Percentiles rank a stretch among this genome's conserved stretches.
phyloP scores from a whole-genome alignment of 495 filamentous ascomycete genomes.

The Penicillium diatomitis region DNA sequence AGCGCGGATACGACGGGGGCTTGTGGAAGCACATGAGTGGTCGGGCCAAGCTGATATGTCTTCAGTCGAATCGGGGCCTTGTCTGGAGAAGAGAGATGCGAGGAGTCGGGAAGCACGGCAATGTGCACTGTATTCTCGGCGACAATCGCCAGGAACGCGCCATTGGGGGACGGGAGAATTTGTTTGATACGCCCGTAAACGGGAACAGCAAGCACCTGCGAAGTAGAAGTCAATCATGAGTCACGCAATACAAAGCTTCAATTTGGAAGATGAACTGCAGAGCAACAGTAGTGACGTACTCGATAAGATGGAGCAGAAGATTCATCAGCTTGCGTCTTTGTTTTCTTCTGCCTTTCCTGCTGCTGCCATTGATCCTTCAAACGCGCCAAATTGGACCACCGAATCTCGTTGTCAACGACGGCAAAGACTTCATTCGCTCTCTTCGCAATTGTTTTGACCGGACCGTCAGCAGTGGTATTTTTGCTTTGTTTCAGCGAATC shows the following conservation, averaged over 20 bases:
- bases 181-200: constrained; percentile 70
- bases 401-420: constrained; percentile 73
- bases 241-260: neutral
- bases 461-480: constrained; percentile 37
- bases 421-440: constrained; percentile 75
- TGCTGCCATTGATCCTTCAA: constrained; percentile 66
- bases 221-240: constrained; percentile 6
- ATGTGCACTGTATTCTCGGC: constrained; percentile 80
- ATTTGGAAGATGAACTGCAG: too few relatives aligned
- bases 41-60: constrained; percentile 77
- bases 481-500: constrained; percentile 27
- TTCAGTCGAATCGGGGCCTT: constrained; percentile 60
- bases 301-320: constrained; percentile 19
- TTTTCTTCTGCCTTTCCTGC: constrained; percentile 25
- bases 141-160: constrained; percentile 69
- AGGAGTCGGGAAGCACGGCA: constrained; percentile 64
- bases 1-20: constrained; percentile 65
- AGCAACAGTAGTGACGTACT: constrained; percentile 11
- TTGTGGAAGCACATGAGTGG: constrained; percentile 76
- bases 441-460: constrained; percentile 59
- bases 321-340: constrained; percentile 4
- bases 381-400: constrained; percentile 70
- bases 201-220: constrained; percentile 58
- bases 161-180: constrained; percentile 70
- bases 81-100: constrained; percentile 58